phyloP scores from a whole-genome alignment of 2,329 filamentous ascomycete species.

The Ceratocystis cacaofunesta region DNA sequence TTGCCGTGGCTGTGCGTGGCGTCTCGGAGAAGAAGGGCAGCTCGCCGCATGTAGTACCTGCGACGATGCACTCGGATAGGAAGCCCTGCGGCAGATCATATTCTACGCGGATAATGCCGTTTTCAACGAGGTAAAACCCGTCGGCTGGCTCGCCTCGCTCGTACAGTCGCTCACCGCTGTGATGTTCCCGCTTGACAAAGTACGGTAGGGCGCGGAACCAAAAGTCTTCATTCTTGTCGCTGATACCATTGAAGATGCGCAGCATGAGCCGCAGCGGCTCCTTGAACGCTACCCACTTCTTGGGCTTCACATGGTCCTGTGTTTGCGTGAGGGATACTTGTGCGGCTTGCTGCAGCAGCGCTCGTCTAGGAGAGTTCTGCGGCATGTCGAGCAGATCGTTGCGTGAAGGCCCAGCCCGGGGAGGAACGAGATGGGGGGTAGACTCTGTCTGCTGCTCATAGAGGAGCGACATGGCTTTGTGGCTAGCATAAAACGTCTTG shows the following conservation, averaged over 20 bases:
- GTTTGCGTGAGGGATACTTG: slow-evolving; percentile 38
- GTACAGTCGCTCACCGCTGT: slow-evolving; percentile 61
- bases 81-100: slow-evolving; percentile 82
- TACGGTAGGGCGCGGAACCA: slow-evolving; percentile 72
- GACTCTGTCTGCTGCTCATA: slow-evolving; percentile 29
- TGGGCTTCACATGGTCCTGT: slow-evolving; percentile 43
- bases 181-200: slow-evolving; percentile 55
- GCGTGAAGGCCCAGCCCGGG: slow-evolving; percentile 23
- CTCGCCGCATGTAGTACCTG: slow-evolving; percentile 89
- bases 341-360: slow-evolving; percentile 64
- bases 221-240: slow-evolving; percentile 78
- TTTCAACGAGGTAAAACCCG: slow-evolving; percentile 82
- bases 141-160: slow-evolving; percentile 59
- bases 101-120: slow-evolving; percentile 75
- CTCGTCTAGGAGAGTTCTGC: slow-evolving; percentile 68
- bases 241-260: slow-evolving; percentile 86
- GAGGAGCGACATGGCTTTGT: slow-evolving; percentile 36
- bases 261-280: slow-evolving; percentile 84
- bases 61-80: slow-evolving; percentile 82
- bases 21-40: slow-evolving; percentile 93
- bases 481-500: slow-evolving; percentile 59
- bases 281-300: slow-evolving; percentile 73
- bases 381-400: slow-evolving; percentile 22
- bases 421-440: slow-evolving; percentile 35
- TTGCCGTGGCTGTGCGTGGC: slow-evolving; percentile 68